Evolutionary conservation across 2,329 filamentous ascomycete species (phyloP), one percentile per base, ranked within the genome.

Genomic region (Pseudogymnoascus sp.): DNA sequence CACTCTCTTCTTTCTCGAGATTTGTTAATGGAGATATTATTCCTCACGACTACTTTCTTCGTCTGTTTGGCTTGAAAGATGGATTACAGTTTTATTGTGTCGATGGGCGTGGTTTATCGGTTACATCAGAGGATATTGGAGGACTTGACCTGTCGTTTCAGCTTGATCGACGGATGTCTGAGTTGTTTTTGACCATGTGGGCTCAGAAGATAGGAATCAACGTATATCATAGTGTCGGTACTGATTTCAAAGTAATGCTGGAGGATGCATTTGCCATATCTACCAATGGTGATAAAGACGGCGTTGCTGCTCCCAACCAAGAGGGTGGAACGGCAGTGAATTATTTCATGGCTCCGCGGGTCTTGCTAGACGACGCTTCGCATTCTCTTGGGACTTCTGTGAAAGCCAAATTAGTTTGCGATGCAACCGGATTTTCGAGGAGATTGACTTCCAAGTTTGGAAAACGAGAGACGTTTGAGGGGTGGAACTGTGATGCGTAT

Each of bases 41-140:
- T 67, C 1, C 66, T 71, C n/a, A 61, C 62, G 22, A 38, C 63
- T 1, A 63, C 62, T 14, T 63, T 64, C 28, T 66, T 66, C 28
- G 68, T 26, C 63, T 71, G 3, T 71, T 71, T 62, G 70, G 69
- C 28, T 63, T 66, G 14, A 71, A 71, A 56, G 70, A 71, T 33
- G 70, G 69, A 22, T 61, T 71, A n/a, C 62, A 61, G 11, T 71
- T 71, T 37, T 71, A 70, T 59, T 71, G 67, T 61, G 61, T 71
- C 61, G 56, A 56, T 38, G 10, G 62, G 1, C 38, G 38, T 19
- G 38, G 38, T 11, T 11, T 41, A 41, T 41, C 38, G 16, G 38
- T 41, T 11, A 41, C 38, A 41, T 41, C 38, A 11, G 38, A 41
- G 38, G 38, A 41, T 41, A 11, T 41, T 41, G 65, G 65, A 7